A percentile compares a stretch with the other conserved stretches of the same genome.
Evolutionary conservation across 495 filamentous ascomycete genomes (phyloP).

Genomic region (Lichina pygmaea): DNA sequence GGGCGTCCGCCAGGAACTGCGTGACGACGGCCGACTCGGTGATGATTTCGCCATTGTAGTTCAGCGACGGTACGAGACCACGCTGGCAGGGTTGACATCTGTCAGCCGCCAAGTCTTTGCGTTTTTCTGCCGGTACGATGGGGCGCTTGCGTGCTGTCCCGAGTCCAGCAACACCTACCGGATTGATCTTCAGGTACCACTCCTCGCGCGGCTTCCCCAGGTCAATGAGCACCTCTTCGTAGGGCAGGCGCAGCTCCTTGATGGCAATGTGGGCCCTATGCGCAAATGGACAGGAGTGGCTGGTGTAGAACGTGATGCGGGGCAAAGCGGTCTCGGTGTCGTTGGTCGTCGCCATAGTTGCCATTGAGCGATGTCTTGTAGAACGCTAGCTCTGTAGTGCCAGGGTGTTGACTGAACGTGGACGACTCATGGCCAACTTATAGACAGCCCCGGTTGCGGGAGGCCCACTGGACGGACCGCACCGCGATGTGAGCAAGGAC

Average conservation of each 20-base stretch:
- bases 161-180: slow-evolving; percentile 15
- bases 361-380: no score
- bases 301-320: slow-evolving; percentile 37
- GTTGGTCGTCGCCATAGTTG: no score
- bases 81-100: slow-evolving; percentile 14
- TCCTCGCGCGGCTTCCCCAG: slow-evolving; percentile 41
- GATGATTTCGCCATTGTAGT: slow-evolving; percentile 37
- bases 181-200: slow-evolving; percentile 75
- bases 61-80: slow-evolving; percentile 50
- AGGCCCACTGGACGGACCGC: no score
- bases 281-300: slow-evolving; percentile 53
- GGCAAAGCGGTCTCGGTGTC: no score
- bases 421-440: no score
- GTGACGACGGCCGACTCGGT: slow-evolving; percentile 48
- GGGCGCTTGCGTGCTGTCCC: background rate
- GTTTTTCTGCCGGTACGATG: background rate
- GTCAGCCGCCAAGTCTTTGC: no score
- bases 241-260: slow-evolving; percentile 41
- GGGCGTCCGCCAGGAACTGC: slow-evolving; percentile 40
- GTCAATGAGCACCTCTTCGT: slow-evolving; percentile 60
- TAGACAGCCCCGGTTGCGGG: no score
- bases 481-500: no score
- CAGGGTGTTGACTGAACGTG: no score
- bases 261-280: slow-evolving; percentile 62
- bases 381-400: no score